These are phyloP conservation scores for Umbelopsis isabellina DNA, from an alignment of 192 early-diverging fungal genomes.

Conservation along the genomic window DNA sequence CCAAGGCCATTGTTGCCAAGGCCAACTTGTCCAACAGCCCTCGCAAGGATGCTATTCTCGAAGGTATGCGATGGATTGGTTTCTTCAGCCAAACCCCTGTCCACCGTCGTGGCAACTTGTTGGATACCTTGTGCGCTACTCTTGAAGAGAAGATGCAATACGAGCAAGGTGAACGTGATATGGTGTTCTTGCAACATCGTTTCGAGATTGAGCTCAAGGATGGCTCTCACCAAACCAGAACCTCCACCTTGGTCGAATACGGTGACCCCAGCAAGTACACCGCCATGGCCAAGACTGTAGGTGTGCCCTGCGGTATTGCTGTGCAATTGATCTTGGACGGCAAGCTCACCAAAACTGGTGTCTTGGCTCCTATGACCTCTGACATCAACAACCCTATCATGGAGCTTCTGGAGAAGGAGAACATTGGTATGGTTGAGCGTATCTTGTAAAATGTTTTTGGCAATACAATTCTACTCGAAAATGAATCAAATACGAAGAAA, in stretches of 20 bases:
- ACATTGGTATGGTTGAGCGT: constrained; percentile 84
- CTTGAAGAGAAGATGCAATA: constrained; percentile 98
- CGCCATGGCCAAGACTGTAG: constrained; percentile 98
- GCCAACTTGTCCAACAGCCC: constrained; percentile 60
- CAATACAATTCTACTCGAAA: not conserved
- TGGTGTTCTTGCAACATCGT: constrained; percentile 97
- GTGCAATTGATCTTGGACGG: constrained; percentile 92
- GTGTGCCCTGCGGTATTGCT: constrained; percentile 96
- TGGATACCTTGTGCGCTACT: constrained; percentile 94
- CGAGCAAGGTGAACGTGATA: constrained; percentile 87
- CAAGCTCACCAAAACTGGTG: constrained; percentile 72
- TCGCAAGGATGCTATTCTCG: constrained; percentile 61
- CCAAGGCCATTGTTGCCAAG: constrained; percentile 67
- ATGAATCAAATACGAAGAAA: too few species aligned
- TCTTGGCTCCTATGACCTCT: constrained; percentile 88
- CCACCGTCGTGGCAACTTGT: constrained; percentile 70
- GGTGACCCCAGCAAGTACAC: constrained; percentile 86
- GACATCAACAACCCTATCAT: constrained; percentile 93
- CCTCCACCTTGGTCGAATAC: constrained; percentile 91
- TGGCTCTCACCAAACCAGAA: constrained; percentile 81
- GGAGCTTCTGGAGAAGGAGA: constrained; percentile 85
- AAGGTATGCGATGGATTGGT: constrained; percentile 87
- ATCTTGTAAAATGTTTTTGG: constrained; percentile 53
- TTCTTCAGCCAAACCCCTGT: constrained; percentile 74
- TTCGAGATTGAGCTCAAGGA: constrained; percentile 94